Evolutionary conservation across 169 alveolate species (phyloP).

Genomic region (Besnoitia besnoiti): DNA sequence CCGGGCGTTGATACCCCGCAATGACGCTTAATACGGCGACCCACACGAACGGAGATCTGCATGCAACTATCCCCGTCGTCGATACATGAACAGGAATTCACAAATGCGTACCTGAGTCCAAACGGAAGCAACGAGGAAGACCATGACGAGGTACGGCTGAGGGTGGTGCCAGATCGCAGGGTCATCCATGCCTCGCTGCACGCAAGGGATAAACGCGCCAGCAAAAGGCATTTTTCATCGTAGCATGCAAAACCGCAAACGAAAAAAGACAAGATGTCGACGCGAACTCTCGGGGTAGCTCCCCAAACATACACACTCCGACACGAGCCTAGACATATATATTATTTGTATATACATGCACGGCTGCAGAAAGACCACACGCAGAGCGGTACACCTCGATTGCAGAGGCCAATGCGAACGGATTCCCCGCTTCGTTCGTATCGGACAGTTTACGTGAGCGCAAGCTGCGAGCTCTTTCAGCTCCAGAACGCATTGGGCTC

Average conservation of each 20-base stretch:
- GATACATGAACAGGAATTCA: too few species aligned
- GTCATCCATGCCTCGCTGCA: constrained; percentile 72
- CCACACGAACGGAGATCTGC: neutral
- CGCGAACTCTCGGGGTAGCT: too few species aligned
- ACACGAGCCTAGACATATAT: too few species aligned
- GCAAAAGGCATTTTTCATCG: neutral
- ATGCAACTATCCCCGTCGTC: neutral
- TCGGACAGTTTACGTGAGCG: constrained; percentile 60
- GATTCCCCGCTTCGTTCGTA: neutral
- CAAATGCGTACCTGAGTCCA: constrained; percentile 66
- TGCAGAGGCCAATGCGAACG: neutral
- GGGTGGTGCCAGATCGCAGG: constrained; percentile 73
- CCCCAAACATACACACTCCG: too few species aligned
- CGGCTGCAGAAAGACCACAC: too few species aligned
- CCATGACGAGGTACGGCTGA: constrained; percentile 79
- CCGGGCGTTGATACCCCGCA: neutral
- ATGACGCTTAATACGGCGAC: too few species aligned
- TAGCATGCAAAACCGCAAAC: neutral
- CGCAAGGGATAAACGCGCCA: neutral
- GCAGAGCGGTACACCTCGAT: too few species aligned
- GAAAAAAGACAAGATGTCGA: neutral
- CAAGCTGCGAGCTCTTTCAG: constrained; percentile 84
- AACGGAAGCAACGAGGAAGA: constrained; percentile 79
- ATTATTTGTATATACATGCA: too few species aligned
- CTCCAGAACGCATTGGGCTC: constrained; percentile 85